Percentiles rank a stretch among this genome's conserved stretches.
Conservation (phyloP, 176 grass and related monocot species). For the Oryza australiensis region DNA sequence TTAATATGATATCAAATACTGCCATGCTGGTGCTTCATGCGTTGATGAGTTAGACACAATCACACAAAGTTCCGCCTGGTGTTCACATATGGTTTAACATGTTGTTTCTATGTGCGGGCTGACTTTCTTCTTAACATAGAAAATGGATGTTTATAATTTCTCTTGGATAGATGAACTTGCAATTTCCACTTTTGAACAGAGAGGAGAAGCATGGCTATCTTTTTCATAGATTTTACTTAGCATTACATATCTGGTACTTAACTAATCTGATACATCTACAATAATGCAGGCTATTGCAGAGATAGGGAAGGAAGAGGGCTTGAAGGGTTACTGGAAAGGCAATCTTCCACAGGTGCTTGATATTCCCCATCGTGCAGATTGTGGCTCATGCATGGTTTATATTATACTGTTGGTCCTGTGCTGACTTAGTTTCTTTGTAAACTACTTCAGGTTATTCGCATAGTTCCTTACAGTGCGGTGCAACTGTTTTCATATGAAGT, state of each 20-base stretch:
- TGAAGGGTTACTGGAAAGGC: slow-evolving; percentile 96
- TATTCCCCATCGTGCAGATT: slow-evolving; percentile 28
- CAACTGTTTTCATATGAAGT: slow-evolving; percentile 99
- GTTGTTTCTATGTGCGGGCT: not conserved
- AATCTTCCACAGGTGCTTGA: slow-evolving; percentile 87
- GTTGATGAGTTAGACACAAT: not conserved
- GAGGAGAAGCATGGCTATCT: not conserved
- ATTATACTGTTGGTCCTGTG: not conserved
- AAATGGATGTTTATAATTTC: not conserved
- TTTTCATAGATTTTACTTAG: slow-evolving; percentile 4
- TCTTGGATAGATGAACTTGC: not conserved
- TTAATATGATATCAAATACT: not conserved
- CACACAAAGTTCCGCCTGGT: not conserved
- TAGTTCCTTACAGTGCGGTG: slow-evolving; percentile 87
- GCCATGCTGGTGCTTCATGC: not conserved
- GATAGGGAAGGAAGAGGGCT: slow-evolving; percentile 82
- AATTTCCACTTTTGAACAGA: not conserved
- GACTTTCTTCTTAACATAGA: not conserved
- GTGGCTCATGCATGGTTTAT: slow-evolving; percentile 8
- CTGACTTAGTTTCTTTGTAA: slow-evolving; percentile 39
- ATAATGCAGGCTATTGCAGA: slow-evolving; percentile 65
- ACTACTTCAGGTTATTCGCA: slow-evolving; percentile 78
- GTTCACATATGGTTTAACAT: not conserved
- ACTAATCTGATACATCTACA: slow-evolving; percentile 4
- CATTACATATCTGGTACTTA: not conserved